Conservation (phyloP, 108 stramenopile genomes). For the Nitzschia inconspicua region DNA sequence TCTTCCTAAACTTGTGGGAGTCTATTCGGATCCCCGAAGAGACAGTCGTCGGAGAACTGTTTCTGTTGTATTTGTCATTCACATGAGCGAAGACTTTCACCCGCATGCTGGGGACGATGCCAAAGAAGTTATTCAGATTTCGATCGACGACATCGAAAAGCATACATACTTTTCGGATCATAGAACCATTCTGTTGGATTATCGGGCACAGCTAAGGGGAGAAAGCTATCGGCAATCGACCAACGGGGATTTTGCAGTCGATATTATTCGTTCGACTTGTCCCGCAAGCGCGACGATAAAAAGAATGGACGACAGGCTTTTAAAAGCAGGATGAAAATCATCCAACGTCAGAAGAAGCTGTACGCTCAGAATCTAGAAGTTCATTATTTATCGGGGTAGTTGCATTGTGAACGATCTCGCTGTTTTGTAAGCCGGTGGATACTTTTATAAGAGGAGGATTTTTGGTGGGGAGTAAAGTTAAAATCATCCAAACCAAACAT, state of each 20-base stretch:
- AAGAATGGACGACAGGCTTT: no score
- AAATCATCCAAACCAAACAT: no score
- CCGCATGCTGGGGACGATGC: constrained; percentile 86
- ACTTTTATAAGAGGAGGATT: no score
- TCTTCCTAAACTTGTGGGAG: constrained; percentile 55
- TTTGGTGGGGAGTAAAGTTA: no score
- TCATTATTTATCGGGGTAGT: no score
- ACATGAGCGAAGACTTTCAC: constrained; percentile 20
- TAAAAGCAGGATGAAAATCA: no score
- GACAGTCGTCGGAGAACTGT: constrained; percentile 72
- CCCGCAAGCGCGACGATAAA: no score
- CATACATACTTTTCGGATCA: constrained; percentile 52
- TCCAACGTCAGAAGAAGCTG: no score
- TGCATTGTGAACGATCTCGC: no score
- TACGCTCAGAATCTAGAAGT: no score
- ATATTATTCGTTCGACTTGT: constrained; percentile 28
- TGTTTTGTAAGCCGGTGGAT: no score
- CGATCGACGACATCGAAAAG: constrained; percentile 58
- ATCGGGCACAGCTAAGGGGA: constrained; percentile 9
- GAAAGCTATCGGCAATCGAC: not conserved
- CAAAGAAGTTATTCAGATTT: constrained; percentile 55
- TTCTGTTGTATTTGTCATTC: constrained; percentile 50
- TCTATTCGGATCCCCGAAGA: constrained; percentile 83
- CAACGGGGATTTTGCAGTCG: constrained; percentile 17
- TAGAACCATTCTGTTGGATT: constrained; percentile 50